These are phyloP conservation scores for Hyaloscypha finlandica DNA, from an alignment of 495 filamentous ascomycete species.

Conservation along the genomic window DNA sequence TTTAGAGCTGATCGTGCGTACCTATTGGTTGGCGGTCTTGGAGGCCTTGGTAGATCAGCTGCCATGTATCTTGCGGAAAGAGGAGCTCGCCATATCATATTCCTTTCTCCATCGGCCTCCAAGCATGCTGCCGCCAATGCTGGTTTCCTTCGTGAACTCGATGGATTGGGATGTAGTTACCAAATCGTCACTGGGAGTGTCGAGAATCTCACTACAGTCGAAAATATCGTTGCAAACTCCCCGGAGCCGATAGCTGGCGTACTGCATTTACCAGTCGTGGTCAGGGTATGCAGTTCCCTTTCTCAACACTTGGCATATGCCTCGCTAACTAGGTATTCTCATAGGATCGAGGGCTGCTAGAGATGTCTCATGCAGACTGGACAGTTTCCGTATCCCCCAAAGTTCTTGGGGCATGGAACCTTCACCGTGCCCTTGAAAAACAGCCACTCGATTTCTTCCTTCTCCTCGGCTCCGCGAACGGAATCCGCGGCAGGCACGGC, in stretches of 20 bases:
- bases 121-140: neutral
- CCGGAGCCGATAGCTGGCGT: slow-evolving; percentile 46
- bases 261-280: slow-evolving; percentile 50
- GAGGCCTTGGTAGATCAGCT: slow-evolving; percentile 54
- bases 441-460: slow-evolving; percentile 65
- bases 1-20: slow-evolving; percentile 40
- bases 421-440: slow-evolving; percentile 40
- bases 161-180: slow-evolving; percentile 18
- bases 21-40: slow-evolving; percentile 62
- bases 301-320: neutral
- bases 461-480: slow-evolving; percentile 59
- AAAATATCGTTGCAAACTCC: neutral
- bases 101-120: slow-evolving; percentile 51
- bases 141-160: slow-evolving; percentile 19
- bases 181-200: neutral
- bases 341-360: neutral
- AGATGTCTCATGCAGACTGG: slow-evolving; percentile 4
- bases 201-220: neutral
- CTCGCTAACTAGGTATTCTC: slow-evolving; percentile 33
- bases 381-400: slow-evolving; percentile 47
- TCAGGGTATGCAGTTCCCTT: slow-evolving; percentile 18
- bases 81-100: slow-evolving; percentile 58
- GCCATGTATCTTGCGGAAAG: slow-evolving; percentile 36
- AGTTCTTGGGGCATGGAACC: slow-evolving; percentile 50
- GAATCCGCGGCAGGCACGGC: slow-evolving; percentile 54